Evolutionary conservation across 2,329 filamentous ascomycete species (phyloP), one percentile per base, ranked within the genome.

Genomic region (Ophiostoma australiae): DNA sequence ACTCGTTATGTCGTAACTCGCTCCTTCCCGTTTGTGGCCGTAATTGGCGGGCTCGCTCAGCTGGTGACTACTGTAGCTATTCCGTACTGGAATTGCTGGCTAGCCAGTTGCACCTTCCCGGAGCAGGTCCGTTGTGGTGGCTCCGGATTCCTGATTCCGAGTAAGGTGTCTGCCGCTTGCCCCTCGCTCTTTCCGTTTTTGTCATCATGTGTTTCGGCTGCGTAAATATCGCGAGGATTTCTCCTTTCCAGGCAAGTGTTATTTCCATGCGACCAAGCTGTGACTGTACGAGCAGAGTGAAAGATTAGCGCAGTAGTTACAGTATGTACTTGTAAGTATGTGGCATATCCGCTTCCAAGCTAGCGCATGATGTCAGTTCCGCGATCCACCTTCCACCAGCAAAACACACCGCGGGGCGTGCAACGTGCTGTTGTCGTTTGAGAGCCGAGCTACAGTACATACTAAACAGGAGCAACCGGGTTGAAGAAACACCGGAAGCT

Each of bases 301-400:
- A 10, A 39, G 13, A 17, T n/a, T 48, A 48, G 39, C 39, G 39
- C 39, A 41, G 39, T 41, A 41, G 39, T 41, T 13, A 41, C 39
- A 31, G 27, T 31, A 31, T 31, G 27, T 11, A 41, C 39, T 41
- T 41, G 39, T 13, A 41, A 27, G 13, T 23, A 33, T 67, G 35
- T 67, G 17, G 27, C 70, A 39, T 31, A 65, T 31, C 48, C 63
- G 39, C 66, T 17, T 13, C 15, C 35, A 67, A 48, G 37, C 20
- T 69, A 69, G 70, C 70, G 70, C 41, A 61, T 71, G 67, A 71
- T 71, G 70, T 71, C 70, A 41, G 35, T 35, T 31, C 27, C 61
- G 41, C 39, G 65, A 44, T 37, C 65, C 65, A 67, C 65, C 37
- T 35, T n/a, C 55, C 35, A 66, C 33, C 35, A 23, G 20, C 55